These are phyloP conservation scores for Solanum chacoense DNA, from an alignment of 305 asterid species.

Conservation along the genomic window DNA sequence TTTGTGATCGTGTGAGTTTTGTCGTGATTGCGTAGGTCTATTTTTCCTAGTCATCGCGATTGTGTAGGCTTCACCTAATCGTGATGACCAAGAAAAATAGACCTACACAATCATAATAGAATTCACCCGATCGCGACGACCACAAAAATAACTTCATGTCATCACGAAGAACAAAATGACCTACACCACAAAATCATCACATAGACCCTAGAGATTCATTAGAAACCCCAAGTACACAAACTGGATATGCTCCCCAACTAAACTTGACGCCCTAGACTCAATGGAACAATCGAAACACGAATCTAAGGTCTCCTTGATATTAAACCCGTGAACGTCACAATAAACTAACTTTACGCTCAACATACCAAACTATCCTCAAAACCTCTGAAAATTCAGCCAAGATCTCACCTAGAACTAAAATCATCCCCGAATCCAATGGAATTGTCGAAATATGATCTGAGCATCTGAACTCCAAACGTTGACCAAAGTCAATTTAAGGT, in stretches of 20 bases:
- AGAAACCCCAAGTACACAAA: not conserved
- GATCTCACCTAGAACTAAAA: not conserved
- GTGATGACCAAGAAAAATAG: not conserved
- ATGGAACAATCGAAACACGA: not conserved
- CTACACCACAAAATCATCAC: not conserved
- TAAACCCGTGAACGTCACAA: not conserved
- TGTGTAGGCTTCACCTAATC: too few species aligned
- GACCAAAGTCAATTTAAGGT: not conserved
- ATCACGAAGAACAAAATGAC: not conserved
- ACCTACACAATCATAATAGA: not conserved
- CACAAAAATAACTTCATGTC: not conserved
- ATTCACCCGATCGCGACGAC: not conserved
- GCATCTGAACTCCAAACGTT: not conserved
- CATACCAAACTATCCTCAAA: not conserved
- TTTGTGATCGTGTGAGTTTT: not conserved
- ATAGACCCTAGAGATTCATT: not conserved
- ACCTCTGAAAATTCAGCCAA: not conserved
- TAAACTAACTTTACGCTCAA: not conserved
- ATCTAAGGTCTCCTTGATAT: not conserved
- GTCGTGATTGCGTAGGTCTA: not conserved
- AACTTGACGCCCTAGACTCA: too few species aligned
- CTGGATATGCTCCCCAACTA: too few species aligned
- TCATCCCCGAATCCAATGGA: not conserved
- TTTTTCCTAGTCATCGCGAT: not conserved
- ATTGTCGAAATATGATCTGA: not conserved